These are phyloP conservation scores for Solanum corneliomulleri DNA, from an alignment of 257 asterid species.

Conservation along the genomic window DNA sequence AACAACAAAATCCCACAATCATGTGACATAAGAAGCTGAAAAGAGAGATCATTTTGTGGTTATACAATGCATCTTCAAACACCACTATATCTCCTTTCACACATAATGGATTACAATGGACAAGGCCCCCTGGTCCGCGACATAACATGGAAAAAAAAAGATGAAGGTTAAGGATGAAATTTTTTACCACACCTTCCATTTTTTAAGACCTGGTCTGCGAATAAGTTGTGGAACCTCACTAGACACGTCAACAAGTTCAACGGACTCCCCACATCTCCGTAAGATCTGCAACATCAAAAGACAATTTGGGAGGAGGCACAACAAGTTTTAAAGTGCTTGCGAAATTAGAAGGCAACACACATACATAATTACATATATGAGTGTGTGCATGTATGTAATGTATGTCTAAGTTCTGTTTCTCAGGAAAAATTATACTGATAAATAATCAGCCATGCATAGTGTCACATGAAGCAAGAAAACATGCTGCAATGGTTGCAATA, in stretches of 20 bases:
- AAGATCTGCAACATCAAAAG: conserved; percentile 36
- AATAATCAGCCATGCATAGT: neutral
- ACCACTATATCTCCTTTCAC: neutral
- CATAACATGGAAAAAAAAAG: neutral
- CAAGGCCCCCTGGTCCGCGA: neutral
- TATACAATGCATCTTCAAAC: neutral
- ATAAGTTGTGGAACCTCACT: conserved; percentile 76
- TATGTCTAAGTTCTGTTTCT: neutral
- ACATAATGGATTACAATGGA: neutral
- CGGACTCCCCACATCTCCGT: conserved; percentile 68
- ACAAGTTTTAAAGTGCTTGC: neutral
- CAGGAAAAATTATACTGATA: neutral
- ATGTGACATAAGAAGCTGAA: neutral
- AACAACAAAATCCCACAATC: neutral
- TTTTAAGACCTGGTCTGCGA: conserved; percentile 87
- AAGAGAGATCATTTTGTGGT: neutral
- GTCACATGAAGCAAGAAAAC: neutral
- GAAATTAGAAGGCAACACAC: neutral
- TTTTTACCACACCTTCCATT: conserved; percentile 57
- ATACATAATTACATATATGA: neutral
- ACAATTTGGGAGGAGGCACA: neutral
- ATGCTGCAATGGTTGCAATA: neutral
- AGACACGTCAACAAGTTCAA: conserved; percentile 85
- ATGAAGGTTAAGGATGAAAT: neutral
- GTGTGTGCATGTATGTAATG: neutral